Evolutionary conservation across 2,329 filamentous ascomycete species (phyloP).

Genomic region (Xylariaceae sp.): DNA sequence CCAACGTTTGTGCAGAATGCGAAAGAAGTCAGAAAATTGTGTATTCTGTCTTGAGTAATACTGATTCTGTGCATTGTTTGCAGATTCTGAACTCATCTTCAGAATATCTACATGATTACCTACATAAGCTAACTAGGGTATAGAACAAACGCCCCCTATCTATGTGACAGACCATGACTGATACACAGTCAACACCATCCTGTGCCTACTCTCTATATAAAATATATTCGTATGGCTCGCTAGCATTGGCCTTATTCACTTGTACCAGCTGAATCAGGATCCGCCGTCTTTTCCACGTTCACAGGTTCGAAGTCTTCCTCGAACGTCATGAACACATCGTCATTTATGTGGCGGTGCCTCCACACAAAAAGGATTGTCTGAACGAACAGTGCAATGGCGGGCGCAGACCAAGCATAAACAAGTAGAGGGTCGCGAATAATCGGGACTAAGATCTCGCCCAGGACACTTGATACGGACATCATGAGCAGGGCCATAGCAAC

Average conservation of each 20-base stretch:
- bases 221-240: too few relatives aligned
- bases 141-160: too few relatives aligned
- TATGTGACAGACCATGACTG: too few relatives aligned
- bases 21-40: too few relatives aligned
- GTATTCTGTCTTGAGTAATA: too few relatives aligned
- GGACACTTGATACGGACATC: slow-evolving; percentile 51
- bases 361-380: slow-evolving; percentile 46
- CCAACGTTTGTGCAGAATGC: too few relatives aligned
- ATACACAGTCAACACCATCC: too few relatives aligned
- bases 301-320: slow-evolving; percentile 25
- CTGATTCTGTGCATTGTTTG: too few relatives aligned
- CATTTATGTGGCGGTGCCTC: slow-evolving; percentile 41
- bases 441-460: slow-evolving; percentile 41
- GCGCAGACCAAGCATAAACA: slow-evolving; percentile 34
- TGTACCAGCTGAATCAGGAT: not conserved
- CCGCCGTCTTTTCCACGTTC: slow-evolving; percentile 14
- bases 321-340: slow-evolving; percentile 41
- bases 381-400: slow-evolving; percentile 42
- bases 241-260: not conserved
- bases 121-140: too few relatives aligned
- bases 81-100: too few relatives aligned
- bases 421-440: slow-evolving; percentile 40
- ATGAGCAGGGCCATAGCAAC: slow-evolving; percentile 53
- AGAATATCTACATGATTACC: too few relatives aligned
- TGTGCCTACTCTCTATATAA: too few relatives aligned